phyloP scores from a whole-genome alignment of 1,284 basidiomycete species.

The Hemileia vastatrix region DNA sequence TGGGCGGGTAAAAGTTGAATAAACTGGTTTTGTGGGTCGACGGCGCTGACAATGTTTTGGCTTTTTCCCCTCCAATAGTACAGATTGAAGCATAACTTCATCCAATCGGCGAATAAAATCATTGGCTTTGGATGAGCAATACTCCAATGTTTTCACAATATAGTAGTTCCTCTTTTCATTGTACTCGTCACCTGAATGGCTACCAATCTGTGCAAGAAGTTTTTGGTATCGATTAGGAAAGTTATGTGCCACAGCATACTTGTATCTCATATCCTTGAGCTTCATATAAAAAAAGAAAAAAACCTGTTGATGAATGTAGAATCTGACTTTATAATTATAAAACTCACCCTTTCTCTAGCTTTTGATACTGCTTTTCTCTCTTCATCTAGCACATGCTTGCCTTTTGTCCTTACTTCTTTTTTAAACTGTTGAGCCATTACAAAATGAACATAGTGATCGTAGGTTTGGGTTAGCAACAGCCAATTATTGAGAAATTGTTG shows the following conservation, averaged over 20 bases:
- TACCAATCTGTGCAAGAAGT: not conserved
- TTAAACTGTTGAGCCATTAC: not conserved
- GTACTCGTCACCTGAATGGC: constrained; percentile 3
- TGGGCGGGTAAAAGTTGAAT: not conserved
- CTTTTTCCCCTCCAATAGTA: not conserved
- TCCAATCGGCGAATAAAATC: constrained; percentile 3
- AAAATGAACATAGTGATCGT: constrained; percentile 15
- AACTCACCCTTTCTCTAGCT: not conserved
- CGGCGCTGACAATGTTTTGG: not conserved
- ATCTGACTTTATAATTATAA: not conserved
- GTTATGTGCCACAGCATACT: not conserved
- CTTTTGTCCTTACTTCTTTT: not conserved
- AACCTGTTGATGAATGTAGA: too few species aligned
- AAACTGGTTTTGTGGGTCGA: not conserved
- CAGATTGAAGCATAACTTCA: not conserved
- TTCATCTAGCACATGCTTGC: not conserved
- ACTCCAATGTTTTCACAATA: not conserved
- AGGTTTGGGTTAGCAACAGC: not conserved
- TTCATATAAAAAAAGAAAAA: too few species aligned
- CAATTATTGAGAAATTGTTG: not conserved
- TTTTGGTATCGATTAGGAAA: constrained; percentile 8
- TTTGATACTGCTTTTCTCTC: not conserved
- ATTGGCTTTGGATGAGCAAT: not conserved
- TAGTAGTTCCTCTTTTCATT: not conserved
- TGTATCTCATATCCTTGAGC: not conserved